Conservation (phyloP, 2,329 filamentous ascomycete species). For the Aspergillus nomiae region DNA sequence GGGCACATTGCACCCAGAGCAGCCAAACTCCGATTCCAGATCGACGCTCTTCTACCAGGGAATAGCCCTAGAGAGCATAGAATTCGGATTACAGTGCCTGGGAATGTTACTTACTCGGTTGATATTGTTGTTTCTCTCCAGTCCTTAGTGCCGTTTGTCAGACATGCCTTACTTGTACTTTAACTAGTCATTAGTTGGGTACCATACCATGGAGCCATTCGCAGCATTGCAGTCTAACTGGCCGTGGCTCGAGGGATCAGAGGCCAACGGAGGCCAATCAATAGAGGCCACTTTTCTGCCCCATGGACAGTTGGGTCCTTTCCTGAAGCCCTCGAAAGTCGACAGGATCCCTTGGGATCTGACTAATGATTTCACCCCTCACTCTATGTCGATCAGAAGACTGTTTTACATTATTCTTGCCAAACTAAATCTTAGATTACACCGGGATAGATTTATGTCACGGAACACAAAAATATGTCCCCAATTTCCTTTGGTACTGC, state of each 20-base stretch:
- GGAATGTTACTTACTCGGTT: not conserved
- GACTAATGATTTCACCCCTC: not conserved
- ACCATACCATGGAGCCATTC: constrained; percentile 4
- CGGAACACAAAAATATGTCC: not conserved
- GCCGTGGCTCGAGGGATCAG: constrained; percentile 1
- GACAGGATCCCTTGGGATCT: not conserved
- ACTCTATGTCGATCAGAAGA: constrained; percentile 1
- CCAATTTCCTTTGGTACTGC: not conserved
- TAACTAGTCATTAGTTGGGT: constrained; percentile 7
- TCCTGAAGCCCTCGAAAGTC: not conserved
- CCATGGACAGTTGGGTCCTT: not conserved
- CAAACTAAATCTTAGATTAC: not conserved
- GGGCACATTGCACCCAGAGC: not conserved
- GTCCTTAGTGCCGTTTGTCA: not conserved
- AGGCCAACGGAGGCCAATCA: constrained; percentile 13
- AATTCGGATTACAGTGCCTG: not conserved
- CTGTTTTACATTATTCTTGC: not conserved
- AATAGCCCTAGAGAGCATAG: not conserved
- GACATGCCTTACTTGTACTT: not conserved
- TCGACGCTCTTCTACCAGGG: not conserved
- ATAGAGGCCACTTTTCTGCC: constrained; percentile 12
- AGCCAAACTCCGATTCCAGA: not conserved
- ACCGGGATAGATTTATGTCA: not conserved
- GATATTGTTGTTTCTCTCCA: not conserved
- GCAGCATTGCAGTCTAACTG: constrained; percentile 1